Evolutionary conservation across 2,329 filamentous ascomycete species (phyloP).

Genomic region (Paecilomyces sp.): DNA sequence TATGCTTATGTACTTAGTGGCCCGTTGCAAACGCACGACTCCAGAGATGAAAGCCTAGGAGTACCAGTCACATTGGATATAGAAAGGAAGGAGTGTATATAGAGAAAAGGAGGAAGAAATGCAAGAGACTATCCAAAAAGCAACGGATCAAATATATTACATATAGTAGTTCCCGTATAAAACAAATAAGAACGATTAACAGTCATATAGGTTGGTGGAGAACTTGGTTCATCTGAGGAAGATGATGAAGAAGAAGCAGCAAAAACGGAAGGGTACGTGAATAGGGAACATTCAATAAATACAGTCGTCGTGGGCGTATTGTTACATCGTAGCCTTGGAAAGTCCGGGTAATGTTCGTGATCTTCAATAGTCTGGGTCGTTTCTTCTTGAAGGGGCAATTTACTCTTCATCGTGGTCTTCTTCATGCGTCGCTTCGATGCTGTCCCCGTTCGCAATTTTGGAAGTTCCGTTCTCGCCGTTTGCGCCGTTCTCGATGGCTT

Average conservation of each 20-base stretch:
- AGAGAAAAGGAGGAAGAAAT: neutral
- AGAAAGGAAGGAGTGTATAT: neutral
- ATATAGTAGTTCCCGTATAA: neutral
- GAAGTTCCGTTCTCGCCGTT: neutral
- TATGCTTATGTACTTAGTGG: no score
- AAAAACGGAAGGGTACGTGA: neutral
- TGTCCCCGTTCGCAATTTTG: neutral
- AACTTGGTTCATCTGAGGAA: neutral
- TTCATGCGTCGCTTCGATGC: neutral
- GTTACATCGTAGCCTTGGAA: neutral
- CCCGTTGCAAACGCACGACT: no score
- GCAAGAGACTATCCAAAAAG: neutral
- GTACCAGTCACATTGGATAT: neutral
- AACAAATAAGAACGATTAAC: neutral
- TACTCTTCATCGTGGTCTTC: neutral
- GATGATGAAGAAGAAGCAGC: neutral
- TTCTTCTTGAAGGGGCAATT: neutral
- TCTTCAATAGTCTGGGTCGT: neutral
- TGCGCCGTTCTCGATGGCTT: constrained; percentile 1
- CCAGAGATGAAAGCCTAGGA: neutral
- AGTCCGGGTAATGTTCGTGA: neutral
- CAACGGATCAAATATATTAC: neutral
- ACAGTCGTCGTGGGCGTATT: neutral
- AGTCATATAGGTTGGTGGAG: neutral
- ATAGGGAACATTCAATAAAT: neutral